Evolutionary conservation across 306 rosid species (phyloP).

Genomic region (Senna siamea): DNA sequence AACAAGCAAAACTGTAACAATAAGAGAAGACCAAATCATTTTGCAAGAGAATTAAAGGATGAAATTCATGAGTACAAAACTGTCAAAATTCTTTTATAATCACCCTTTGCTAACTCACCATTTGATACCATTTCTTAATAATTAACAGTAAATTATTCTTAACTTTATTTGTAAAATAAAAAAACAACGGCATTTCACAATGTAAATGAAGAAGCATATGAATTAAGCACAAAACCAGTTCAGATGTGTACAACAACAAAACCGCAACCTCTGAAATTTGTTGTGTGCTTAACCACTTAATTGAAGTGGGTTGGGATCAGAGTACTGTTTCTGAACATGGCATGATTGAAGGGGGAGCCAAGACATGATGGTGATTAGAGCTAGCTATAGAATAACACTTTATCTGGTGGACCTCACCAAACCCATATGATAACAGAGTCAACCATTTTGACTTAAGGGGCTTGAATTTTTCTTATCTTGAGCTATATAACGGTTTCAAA

Average conservation of each 20-base stretch:
- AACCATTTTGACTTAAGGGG: slow-evolving; percentile 51
- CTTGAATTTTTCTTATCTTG: background rate
- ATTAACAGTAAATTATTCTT: no score
- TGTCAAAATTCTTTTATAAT: no score
- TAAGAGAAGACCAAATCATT: no score
- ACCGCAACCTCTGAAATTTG: slow-evolving; percentile 31
- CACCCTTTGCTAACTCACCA: no score
- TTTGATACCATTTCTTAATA: no score
- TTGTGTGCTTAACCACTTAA: background rate
- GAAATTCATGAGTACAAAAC: no score
- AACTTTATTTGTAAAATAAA: no score
- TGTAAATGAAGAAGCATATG: background rate
- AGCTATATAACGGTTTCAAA: slow-evolving; percentile 56
- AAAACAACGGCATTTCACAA: background rate
- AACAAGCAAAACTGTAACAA: no score
- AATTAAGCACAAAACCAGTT: background rate
- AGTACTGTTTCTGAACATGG: slow-evolving; percentile 35
- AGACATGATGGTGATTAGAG: background rate
- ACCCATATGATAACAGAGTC: slow-evolving; percentile 38
- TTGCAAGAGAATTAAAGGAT: no score
- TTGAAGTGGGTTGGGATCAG: background rate
- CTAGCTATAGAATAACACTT: slow-evolving; percentile 26
- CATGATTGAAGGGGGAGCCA: slow-evolving; percentile 42
- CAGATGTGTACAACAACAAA: slow-evolving; percentile 12
- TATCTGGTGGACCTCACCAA: background rate